Evolutionary conservation across 2,329 filamentous ascomycete genomes (phyloP), one percentile per base, ranked within the genome.

Genomic region (Alternaria conjuncta): DNA sequence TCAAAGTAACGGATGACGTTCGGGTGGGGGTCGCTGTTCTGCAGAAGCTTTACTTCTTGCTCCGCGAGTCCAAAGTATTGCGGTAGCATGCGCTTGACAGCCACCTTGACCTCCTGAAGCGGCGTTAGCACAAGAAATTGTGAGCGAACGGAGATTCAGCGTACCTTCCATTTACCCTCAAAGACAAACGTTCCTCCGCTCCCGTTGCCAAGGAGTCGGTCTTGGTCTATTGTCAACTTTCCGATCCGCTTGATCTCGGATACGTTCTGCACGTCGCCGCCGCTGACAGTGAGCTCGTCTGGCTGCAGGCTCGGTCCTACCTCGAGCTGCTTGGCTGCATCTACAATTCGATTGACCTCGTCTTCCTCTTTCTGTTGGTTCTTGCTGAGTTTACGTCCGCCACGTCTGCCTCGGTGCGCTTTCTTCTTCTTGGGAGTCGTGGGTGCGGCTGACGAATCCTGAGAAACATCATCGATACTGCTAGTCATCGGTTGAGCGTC

Each of bases 161-260:
- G 69, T 71, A 80, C 78, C 64, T 97, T 96, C 78, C 97, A 98
- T 57, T 90, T 92, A n/a, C 96, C 96, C 53, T 93, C 91, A 79
- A 96, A 98, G 0, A 99, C 96, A 57, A 96, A 89, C 0, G 96
- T 99, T n/a, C 96, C 96, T 76, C 97, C 97, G 79, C 95, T 98
- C 58, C 96, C 96, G 63, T 93, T 86, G 2, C 89, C 89, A 43
- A 90, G 83, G 18, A 89, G 84, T 28, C 83, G 84, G 70, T 89
- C 86, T 23, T 86, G 88, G 67, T 86, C 83, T 28, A 90, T 88
- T 57, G 84, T 84, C 23, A 90, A 80, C 64, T 86, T 88, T 55
- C 88, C 88, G 71, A 90, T 89, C 47, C 86, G 84, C 64, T 89
- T 82, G 12, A 82, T 80, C 49, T 82, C 84, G 32, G 80, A 79